Conservation (phyloP, 2,329 filamentous ascomycete genomes). For the Ophiocordyceps robertsii region DNA sequence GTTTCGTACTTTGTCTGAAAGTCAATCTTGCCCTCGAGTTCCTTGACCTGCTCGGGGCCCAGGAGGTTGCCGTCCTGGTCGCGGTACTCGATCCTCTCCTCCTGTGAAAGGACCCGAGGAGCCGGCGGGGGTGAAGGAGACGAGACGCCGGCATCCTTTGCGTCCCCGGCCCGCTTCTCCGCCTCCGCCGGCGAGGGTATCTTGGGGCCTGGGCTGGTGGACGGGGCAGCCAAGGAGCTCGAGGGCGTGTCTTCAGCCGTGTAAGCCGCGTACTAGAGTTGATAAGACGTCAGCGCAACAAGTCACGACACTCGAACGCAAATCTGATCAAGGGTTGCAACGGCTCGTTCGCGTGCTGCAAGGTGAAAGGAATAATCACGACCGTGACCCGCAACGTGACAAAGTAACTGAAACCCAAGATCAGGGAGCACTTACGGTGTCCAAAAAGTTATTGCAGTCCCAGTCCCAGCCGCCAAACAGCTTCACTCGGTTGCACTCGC, state of each 20-base stretch:
- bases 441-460: constrained; percentile 90
- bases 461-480: constrained; percentile 87
- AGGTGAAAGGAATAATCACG: no score
- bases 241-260: constrained; percentile 4
- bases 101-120: constrained; percentile 38
- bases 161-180: constrained; percentile 8
- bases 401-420: not conserved
- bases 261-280: constrained; percentile 35
- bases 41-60: constrained; percentile 68
- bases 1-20: constrained; percentile 96
- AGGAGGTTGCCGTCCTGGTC: constrained; percentile 70
- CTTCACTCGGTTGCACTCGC: constrained; percentile 76
- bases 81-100: constrained; percentile 85
- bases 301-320: no score
- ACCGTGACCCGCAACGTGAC: no score
- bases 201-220: constrained; percentile 3
- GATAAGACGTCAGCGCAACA: not conserved
- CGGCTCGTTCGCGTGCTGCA: no score
- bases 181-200: not conserved
- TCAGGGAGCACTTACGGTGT: constrained; percentile 53
- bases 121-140: constrained; percentile 35
- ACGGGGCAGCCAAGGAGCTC: constrained; percentile 15
- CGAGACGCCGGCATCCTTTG: constrained; percentile 25
- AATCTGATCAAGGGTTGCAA: no score
- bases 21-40: constrained; percentile 80